Evolutionary conservation across 331 rosid genomes (phyloP).

Genomic region (Malus hybrid): DNA sequence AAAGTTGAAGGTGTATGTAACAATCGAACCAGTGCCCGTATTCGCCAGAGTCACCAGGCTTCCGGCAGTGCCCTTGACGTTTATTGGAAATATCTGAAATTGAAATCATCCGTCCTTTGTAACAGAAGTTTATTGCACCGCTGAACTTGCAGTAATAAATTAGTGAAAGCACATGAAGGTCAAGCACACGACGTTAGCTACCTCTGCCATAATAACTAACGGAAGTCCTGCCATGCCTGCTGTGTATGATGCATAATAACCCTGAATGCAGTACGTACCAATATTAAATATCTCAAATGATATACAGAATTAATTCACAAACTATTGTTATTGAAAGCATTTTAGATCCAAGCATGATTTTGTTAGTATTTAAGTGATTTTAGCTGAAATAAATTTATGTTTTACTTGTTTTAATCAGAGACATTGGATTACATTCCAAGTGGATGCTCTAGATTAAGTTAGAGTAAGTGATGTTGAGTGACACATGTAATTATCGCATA

Average conservation of each 20-base stretch:
- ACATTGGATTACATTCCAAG: no score
- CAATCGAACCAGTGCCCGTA: conserved; percentile 9
- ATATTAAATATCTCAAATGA: no score
- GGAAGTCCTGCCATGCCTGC: conserved; percentile 22
- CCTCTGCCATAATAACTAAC: conserved; percentile 27
- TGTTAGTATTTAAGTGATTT: no score
- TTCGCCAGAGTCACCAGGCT: conserved; percentile 19
- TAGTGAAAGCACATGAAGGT: not conserved
- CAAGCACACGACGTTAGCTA: not conserved
- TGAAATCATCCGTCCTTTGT: not conserved
- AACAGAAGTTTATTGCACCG: not conserved
- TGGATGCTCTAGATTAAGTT: no score
- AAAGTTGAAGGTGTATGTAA: conserved; percentile 16
- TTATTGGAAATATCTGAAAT: conserved; percentile 24
- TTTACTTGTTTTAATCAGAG: no score
- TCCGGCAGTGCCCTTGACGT: conserved; percentile 31
- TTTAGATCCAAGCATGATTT: no score
- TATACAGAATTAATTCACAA: no score
- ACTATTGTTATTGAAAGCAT: no score
- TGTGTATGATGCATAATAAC: not conserved
- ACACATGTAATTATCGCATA: no score
- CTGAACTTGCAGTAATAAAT: no score
- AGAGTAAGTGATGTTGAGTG: no score
- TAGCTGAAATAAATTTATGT: no score
- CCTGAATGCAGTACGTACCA: not conserved